phyloP scores from a whole-genome alignment of 1,139 yeast genomes.

The Casaregolazyma suthepensis region DNA sequence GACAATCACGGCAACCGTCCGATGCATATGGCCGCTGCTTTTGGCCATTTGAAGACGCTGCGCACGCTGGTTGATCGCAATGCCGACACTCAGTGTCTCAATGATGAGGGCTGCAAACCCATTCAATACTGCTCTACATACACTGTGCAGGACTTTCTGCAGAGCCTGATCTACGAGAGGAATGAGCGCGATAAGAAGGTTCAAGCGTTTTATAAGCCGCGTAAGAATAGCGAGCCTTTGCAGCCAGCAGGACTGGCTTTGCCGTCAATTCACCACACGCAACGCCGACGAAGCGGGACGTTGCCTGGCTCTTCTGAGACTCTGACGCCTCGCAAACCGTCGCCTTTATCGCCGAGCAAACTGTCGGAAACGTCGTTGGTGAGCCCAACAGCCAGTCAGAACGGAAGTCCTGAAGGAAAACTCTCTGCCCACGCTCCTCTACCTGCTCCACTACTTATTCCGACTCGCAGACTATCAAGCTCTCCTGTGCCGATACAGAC shows the following conservation, averaged over 20 bases:
- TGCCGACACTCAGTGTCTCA: constrained; percentile 46
- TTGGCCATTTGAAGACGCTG: constrained; percentile 62
- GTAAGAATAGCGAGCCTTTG: not conserved
- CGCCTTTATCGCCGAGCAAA: not conserved
- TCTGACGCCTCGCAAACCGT: not conserved
- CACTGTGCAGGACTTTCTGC: constrained; percentile 34
- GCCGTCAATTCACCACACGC: not conserved
- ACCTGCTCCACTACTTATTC: not conserved
- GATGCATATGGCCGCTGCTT: constrained; percentile 73
- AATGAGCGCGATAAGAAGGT: constrained; percentile 14
- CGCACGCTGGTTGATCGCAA: constrained; percentile 50
- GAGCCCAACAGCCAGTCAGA: not conserved
- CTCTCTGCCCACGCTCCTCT: not conserved
- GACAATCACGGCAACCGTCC: constrained; percentile 61
- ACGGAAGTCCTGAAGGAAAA: not conserved
- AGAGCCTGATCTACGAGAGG: constrained; percentile 28
- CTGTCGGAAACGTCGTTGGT: not conserved
- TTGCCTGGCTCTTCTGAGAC: not conserved
- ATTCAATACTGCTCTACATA: constrained; percentile 35
- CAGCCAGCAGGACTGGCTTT: not conserved
- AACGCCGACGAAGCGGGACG: not conserved
- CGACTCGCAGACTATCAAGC: not conserved
- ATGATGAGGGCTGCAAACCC: constrained; percentile 66
- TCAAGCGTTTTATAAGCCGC: constrained; percentile 15
- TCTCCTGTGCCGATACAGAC: not conserved